Percentiles rank a stretch among this genome's conserved stretches.
Evolutionary conservation across 306 rosid species (phyloP).

Genomic region (Lotus japonicus): DNA sequence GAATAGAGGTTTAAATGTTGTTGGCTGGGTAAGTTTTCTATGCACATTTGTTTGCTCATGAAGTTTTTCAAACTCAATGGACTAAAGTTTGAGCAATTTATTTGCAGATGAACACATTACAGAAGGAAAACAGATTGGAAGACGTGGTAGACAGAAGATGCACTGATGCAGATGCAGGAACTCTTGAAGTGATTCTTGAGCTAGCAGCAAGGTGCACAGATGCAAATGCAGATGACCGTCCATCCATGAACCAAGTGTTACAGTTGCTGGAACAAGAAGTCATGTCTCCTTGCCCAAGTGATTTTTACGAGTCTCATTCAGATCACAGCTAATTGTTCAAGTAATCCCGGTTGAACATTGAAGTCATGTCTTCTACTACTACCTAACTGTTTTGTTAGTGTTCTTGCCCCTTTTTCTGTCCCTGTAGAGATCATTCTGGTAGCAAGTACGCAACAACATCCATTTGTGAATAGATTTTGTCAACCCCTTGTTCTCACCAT

Average conservation of each 20-base stretch:
- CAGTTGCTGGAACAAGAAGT: slow-evolving; percentile 86
- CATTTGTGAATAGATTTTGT: slow-evolving; percentile 24
- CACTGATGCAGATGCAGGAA: slow-evolving; percentile 54
- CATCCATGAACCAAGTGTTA: slow-evolving; percentile 72
- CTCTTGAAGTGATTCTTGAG: slow-evolving; percentile 72
- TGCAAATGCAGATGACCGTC: slow-evolving; percentile 80
- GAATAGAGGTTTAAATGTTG: slow-evolving; percentile 77
- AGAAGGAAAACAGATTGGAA: slow-evolving; percentile 65
- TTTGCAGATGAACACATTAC: slow-evolving; percentile 65
- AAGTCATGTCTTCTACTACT: background rate
- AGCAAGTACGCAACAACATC: slow-evolving; percentile 8
- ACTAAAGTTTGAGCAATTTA: background rate
- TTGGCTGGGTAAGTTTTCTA: slow-evolving; percentile 87
- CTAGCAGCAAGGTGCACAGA: slow-evolving; percentile 82
- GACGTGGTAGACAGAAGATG: slow-evolving; percentile 73
- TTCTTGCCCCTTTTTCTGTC: background rate
- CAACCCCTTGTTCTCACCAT: too few relatives aligned
- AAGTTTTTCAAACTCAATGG: background rate
- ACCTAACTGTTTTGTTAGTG: slow-evolving; percentile 8
- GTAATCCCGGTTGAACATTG: background rate
- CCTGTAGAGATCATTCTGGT: slow-evolving; percentile 23
- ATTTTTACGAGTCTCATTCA: slow-evolving; percentile 77
- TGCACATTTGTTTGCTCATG: background rate
- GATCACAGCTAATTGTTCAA: slow-evolving; percentile 36
- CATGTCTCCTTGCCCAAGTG: slow-evolving; percentile 81